Evolutionary conservation across 805 yeast species (phyloP), one percentile per base, ranked within the genome.

Genomic region (Wickerhamomyces mucosus): DNA sequence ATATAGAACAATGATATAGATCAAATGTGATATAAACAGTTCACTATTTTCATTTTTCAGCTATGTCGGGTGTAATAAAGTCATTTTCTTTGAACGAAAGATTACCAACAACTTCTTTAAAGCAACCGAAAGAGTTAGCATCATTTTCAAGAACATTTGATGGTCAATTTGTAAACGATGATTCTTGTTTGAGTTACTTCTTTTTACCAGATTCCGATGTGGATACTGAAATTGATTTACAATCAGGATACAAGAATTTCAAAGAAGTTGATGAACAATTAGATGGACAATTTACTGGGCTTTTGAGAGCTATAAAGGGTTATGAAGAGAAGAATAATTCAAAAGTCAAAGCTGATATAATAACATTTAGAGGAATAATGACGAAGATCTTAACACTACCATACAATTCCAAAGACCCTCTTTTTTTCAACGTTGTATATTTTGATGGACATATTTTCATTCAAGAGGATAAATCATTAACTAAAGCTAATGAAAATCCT

Each of bases 341-440:
- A 6, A 74, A 69, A 38, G 48, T 71, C 3, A 67, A 69, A 18
- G 70, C 72, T 2, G 82, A 85, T 44, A 68, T 92, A 19, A 61
- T 92, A 15, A 76, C 95, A 0, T 85, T 83, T 69, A 65, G 96
- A 44, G 97, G 96, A 1, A 56, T 84, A 21, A 72, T 89, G 75
- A 76, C 86, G 20, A 70, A 72, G 36, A 56, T 89, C 22, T 59
- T 92, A 56, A 65, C 78, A 6, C 58, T 83, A 16, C 84, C 89
- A 3, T 78, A 75, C 49, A 65, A 67, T 34, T 48, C 61, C 13
- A 62, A 65, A 18, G 78, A 78, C 33, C 67, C 68, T 13, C 52
- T 86, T 4, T 74, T 72, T 35, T 56, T 80, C 28, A 75, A 83
- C 40, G 58, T 82, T 4, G 69, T 74, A 4, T 69, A 70, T 12